Conservation (phyloP, 2,329 filamentous ascomycete species). For the Penicillium sp. region DNA sequence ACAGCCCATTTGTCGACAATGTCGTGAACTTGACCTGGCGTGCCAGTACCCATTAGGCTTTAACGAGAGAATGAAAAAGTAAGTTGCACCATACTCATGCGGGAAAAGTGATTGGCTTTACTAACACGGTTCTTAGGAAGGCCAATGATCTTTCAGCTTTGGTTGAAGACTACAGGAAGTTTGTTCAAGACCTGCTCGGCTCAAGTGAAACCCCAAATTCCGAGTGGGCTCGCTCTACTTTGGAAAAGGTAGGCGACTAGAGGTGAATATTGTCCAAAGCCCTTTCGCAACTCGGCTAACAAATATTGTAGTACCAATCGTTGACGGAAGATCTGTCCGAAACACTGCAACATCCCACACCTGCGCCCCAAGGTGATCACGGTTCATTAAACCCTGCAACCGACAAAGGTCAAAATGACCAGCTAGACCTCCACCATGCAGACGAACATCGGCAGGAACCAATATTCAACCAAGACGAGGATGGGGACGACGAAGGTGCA, state of each 20-base stretch:
- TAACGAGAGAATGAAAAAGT: constrained; percentile 7
- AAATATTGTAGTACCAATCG: neutral
- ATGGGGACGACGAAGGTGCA: neutral
- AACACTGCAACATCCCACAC: neutral
- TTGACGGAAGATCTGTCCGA: constrained; percentile 1
- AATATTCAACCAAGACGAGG: neutral
- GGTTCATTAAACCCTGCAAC: neutral
- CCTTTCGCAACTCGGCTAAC: neutral
- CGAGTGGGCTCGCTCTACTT: neutral
- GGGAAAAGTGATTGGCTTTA: neutral
- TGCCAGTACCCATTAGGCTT: constrained; percentile 2
- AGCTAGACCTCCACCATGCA: neutral
- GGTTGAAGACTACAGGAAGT: constrained; percentile 1
- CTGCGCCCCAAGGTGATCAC: neutral
- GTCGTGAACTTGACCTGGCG: neutral
- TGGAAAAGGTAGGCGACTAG: neutral
- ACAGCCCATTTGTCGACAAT: constrained; percentile 6
- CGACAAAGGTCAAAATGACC: neutral
- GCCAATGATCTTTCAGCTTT: constrained; percentile 1
- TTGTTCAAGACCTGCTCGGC: constrained; percentile 1
- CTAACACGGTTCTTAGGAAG: neutral
- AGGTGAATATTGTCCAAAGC: neutral
- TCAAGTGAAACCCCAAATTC: neutral
- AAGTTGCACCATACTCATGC: neutral
- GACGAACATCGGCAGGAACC: neutral